Evolutionary conservation across 305 asterid genomes (phyloP).

Genomic region (Fraxinus platypoda): DNA sequence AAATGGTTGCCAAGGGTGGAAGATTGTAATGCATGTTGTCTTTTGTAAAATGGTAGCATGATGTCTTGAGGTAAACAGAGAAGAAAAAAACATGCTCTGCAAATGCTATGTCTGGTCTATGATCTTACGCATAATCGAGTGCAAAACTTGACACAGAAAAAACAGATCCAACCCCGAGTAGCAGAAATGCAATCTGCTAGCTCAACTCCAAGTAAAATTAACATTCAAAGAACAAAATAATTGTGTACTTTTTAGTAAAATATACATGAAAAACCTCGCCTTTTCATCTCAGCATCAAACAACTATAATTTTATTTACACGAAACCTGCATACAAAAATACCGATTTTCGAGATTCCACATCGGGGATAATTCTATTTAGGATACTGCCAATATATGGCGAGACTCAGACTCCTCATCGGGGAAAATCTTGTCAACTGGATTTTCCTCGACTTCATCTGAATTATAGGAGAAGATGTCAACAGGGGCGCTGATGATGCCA

Average conservation of each 20-base stretch:
- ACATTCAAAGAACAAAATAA: constrained; percentile 24
- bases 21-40: too few relatives aligned
- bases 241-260: constrained; percentile 18
- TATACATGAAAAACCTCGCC: constrained; percentile 26
- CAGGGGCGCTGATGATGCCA: constrained; percentile 61
- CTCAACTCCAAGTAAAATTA: neutral
- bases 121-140: neutral
- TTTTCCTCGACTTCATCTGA: constrained; percentile 46
- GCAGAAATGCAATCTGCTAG: neutral
- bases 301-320: constrained; percentile 29
- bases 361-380: neutral
- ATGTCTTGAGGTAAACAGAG: neutral
- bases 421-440: constrained; percentile 35
- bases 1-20: too few relatives aligned
- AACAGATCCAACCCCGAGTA: neutral
- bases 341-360: neutral
- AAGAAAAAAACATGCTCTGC: neutral
- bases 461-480: constrained; percentile 66
- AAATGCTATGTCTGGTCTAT: neutral
- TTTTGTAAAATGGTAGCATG: neutral
- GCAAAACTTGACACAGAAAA: neutral
- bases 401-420: constrained; percentile 35
- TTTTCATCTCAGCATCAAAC: constrained; percentile 9
- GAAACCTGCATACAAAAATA: constrained; percentile 27
- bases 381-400: constrained; percentile 21